These are phyloP conservation scores for Aspergillus haitiensis DNA, from an alignment of 495 filamentous ascomycete genomes.

Conservation along the genomic window DNA sequence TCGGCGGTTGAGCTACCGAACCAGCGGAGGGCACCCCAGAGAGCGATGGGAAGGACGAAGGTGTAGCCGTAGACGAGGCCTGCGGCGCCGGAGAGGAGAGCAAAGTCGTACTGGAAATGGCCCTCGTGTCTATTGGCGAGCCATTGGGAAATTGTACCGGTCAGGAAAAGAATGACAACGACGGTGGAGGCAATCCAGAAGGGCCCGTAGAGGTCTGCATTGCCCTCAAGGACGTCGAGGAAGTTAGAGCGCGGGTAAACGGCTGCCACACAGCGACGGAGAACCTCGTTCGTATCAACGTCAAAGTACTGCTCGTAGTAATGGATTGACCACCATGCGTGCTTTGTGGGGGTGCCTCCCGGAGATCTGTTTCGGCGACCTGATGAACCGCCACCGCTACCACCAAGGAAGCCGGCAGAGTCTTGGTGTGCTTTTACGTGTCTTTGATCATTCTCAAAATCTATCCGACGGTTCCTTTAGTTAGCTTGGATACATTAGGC, in stretches of 20 bases:
- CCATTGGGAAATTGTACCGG: slow-evolving; percentile 91
- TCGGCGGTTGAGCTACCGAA: slow-evolving; percentile 80
- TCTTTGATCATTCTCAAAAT: slow-evolving; percentile 56
- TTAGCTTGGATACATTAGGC: not conserved
- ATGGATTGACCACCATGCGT: slow-evolving; percentile 83
- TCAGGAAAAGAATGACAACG: slow-evolving; percentile 90
- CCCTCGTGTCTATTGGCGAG: slow-evolving; percentile 59
- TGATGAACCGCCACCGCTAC: slow-evolving; percentile 52
- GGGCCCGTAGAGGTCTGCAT: slow-evolving; percentile 92
- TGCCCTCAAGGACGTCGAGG: slow-evolving; percentile 94
- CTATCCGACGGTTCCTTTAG: slow-evolving; percentile 27
- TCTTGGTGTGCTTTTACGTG: slow-evolving; percentile 58
- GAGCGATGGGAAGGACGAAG: slow-evolving; percentile 71
- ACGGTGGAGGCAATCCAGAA: slow-evolving; percentile 99
- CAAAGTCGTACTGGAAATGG: slow-evolving; percentile 85
- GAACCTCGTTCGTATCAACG: slow-evolving; percentile 86
- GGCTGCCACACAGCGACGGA: slow-evolving; percentile 77
- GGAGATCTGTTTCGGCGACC: slow-evolving; percentile 46
- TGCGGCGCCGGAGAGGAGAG: slow-evolving; percentile 75
- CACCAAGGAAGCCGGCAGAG: slow-evolving; percentile 63
- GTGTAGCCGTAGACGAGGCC: slow-evolving; percentile 95
- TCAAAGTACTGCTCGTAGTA: slow-evolving; percentile 99
- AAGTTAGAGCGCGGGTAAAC: slow-evolving; percentile 91
- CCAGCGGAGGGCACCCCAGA: slow-evolving; percentile 91
- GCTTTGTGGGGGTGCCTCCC: slow-evolving; percentile 63